Evolutionary conservation across 495 filamentous ascomycete genomes (phyloP).

Genomic region (Tuber brumale): DNA sequence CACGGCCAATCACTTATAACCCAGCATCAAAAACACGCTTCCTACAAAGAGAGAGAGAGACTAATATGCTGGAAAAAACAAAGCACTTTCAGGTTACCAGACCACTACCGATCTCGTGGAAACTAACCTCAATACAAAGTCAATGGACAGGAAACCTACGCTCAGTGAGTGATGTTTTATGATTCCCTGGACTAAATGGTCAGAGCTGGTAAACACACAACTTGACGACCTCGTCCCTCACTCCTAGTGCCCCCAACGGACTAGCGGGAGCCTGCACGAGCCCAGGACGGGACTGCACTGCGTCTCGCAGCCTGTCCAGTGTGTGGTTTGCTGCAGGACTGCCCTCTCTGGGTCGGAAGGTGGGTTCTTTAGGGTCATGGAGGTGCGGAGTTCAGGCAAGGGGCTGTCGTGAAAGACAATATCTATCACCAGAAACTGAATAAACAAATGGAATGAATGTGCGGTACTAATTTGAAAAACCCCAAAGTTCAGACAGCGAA

Average conservation of each 20-base stretch:
- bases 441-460: too few relatives aligned
- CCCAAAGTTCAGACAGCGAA: too few relatives aligned
- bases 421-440: too few relatives aligned
- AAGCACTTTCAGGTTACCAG: background rate
- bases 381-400: too few relatives aligned
- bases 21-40: background rate
- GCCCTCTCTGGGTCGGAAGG: too few relatives aligned
- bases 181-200: background rate
- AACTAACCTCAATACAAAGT: background rate
- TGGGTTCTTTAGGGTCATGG: too few relatives aligned
- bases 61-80: background rate
- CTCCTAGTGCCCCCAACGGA: background rate
- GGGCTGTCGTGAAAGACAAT: too few relatives aligned
- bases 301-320: too few relatives aligned
- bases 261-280: too few relatives aligned
- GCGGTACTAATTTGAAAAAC: too few relatives aligned
- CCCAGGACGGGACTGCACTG: too few relatives aligned
- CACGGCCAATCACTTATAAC: background rate
- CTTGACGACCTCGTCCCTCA: background rate
- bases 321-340: too few relatives aligned
- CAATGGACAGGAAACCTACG: background rate
- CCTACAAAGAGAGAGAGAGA: background rate
- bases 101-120: background rate
- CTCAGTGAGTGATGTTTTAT: background rate
- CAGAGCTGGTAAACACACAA: background rate